Base-by-base conservation (phyloP, 352 stramenopile genomes). In the Phytophthora citricola region DNA sequence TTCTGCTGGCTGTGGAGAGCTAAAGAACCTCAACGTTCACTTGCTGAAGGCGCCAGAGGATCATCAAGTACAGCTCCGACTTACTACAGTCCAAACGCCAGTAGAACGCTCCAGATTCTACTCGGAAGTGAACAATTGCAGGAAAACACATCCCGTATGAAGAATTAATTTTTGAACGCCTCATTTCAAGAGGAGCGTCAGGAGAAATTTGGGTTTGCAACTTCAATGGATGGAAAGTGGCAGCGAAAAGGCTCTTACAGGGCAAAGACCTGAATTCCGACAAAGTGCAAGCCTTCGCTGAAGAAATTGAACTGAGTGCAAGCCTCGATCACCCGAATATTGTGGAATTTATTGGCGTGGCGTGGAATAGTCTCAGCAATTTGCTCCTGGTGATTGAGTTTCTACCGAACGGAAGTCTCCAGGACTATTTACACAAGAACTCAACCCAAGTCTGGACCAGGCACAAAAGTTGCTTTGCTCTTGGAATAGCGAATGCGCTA, bases 241-340 rank as follows among this genome's bases (percentile, higher is more conserved):
- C 44, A 32, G 44, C 5, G 11, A 50, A 50, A 32, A 34, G 24
- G 17, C 24, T 36, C 4, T 24, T 50, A 20, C 44, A 50, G 22
- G 7, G 20, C 6, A 50, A 50, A 32, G 2, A 50, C 10, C 44
- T 20, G 22, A 71, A 66, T n/a, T 56, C 67, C 14, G 29, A 68
- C 2, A 24, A 40, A 4, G 64, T 74, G 36, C 53, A 69, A 39
- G 45, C 43, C 10, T 81, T 85, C 45, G 45, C 71, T 11, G 58
- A 57, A n/a, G 73, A 85, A 53, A 65, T 76, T 39, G 63, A 69
- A 14, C 22, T 89, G 11, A 78, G 54, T 10, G 73, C 77, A 11
- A 68, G 59, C 14, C 45, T 89, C 7, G 48, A 75, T 2, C 79
- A 89, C 49, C 75, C 73, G 0, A 78, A 87, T 57, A 62, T 89